These are phyloP conservation scores for Actinomortierella wolfii DNA, from an alignment of 371 early-diverging fungal genomes.

Conservation along the genomic window DNA sequence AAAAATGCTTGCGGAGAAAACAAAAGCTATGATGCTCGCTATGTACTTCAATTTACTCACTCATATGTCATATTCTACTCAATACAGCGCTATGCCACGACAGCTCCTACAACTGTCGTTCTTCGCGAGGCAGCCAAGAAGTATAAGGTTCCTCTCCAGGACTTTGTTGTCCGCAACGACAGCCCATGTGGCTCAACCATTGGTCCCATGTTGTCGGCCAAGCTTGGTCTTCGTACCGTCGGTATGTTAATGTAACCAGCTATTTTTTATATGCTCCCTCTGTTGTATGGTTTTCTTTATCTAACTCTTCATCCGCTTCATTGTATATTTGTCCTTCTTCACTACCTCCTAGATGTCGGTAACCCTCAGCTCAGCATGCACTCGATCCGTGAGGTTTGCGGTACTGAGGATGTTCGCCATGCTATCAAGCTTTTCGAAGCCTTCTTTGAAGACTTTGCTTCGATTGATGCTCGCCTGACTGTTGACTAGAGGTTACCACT, in stretches of 20 bases:
- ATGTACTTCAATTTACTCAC: not conserved
- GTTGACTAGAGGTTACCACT: constrained; percentile 60
- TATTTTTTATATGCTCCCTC: not conserved
- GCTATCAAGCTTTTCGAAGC: constrained; percentile 82
- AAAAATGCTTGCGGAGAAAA: no score
- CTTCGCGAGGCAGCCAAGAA: constrained; percentile 81
- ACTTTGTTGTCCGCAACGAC: constrained; percentile 95
- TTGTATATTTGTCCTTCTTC: not conserved
- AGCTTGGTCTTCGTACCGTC: constrained; percentile 94
- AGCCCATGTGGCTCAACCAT: constrained; percentile 95
- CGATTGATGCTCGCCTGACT: constrained; percentile 56
- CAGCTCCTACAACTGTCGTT: constrained; percentile 82
- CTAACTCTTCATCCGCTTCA: not conserved
- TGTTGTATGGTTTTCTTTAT: not conserved
- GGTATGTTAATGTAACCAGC: constrained; percentile 51
- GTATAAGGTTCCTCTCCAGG: constrained; percentile 85
- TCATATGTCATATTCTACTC: not conserved
- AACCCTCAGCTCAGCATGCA: constrained; percentile 97
- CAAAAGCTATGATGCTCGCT: no score
- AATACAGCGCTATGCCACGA: constrained; percentile 87
- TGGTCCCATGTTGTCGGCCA: constrained; percentile 94
- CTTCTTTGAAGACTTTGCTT: constrained; percentile 67
- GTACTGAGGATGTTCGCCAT: constrained; percentile 85
- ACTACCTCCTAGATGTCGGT: constrained; percentile 78
- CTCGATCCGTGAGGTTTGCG: constrained; percentile 94